Evolutionary conservation across 148 eudicot species (phyloP), one percentile per base, ranked within the genome.

Genomic region (Chenopodium formosanum): DNA sequence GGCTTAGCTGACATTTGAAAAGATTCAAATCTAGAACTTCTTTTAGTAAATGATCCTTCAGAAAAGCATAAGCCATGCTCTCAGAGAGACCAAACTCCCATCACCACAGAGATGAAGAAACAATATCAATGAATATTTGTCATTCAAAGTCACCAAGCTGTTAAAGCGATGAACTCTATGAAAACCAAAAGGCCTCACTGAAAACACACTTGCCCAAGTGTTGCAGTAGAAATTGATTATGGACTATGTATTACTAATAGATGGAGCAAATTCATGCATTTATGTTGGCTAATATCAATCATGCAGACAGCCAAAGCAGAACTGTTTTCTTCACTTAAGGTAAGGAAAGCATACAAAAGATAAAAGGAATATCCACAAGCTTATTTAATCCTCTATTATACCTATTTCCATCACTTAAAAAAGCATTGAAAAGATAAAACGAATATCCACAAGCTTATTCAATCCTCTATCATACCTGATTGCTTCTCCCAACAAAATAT

Each of bases 1-100:
- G 47, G 75, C 56, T 46, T 47, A 74, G 37, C 63, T 74, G 50
- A 74, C 62, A 50, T 44, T 50, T 50, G 76, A 11, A 22, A 74
- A 50, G 34, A 50, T 74, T n/a, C 44, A 73, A 74, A 7, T 27
- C 60, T n/a, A 25, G 22, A 74, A 74, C 77, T 48, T 12, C 77
- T 37, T 70, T 23, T 70, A 50, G 34, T 12, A 9, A n/a, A 52
- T 74, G 23, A 47, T 46, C 31, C 76, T 74, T 11, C 19, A 8
- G 56, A 46, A 25, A 27, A 74, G 58, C 76, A 11, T 29, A 73
- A 73, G 32, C n/a, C 23, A n/a, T n/a, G 19, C 16, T 4, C 7
- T 22, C 7, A 56, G 13, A 48, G 13, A 67, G 25, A 29, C 37
- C 9, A 10, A 44, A 9, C 46, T 40, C 29, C 29, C 14, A 46